Evolutionary conservation across 75 land plant genomes (phyloP).

Genomic region (Picea sitchensis): DNA sequence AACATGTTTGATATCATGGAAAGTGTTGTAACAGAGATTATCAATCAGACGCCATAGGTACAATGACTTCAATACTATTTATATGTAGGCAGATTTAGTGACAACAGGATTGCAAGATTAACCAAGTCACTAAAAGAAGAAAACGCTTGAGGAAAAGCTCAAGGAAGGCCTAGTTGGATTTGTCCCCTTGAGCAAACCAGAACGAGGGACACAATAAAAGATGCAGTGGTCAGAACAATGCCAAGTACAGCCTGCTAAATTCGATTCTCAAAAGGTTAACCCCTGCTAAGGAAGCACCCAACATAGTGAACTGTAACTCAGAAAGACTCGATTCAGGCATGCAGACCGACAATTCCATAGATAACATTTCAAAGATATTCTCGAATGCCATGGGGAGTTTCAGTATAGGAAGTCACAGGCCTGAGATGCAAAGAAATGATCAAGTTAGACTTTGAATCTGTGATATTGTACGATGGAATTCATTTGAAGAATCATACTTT

Average conservation of each 20-base stretch:
- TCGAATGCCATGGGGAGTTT: no score
- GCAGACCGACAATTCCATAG: no score
- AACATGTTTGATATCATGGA: no score
- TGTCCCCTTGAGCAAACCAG: no score
- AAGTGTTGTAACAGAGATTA: no score
- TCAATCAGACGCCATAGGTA: no score
- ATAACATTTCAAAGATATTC: no score
- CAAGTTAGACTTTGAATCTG: not conserved
- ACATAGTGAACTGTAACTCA: not conserved
- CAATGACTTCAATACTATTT: no score
- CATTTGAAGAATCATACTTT: not conserved
- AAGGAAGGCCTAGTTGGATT: not conserved
- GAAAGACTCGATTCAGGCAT: no score
- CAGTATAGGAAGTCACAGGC: not conserved
- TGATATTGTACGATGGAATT: conserved; percentile 7
- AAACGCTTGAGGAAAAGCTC: no score
- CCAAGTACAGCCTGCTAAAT: not conserved
- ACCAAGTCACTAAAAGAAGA: not conserved
- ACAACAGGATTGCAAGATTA: not conserved
- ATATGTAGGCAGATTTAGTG: no score
- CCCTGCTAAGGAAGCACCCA: not conserved
- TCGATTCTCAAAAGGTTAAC: not conserved
- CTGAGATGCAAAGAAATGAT: no score
- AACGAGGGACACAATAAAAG: not conserved
- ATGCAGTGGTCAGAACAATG: not conserved